Conservation (phyloP, 2,329 filamentous ascomycete species). For the Neoscytalidium dimidiatum region DNA sequence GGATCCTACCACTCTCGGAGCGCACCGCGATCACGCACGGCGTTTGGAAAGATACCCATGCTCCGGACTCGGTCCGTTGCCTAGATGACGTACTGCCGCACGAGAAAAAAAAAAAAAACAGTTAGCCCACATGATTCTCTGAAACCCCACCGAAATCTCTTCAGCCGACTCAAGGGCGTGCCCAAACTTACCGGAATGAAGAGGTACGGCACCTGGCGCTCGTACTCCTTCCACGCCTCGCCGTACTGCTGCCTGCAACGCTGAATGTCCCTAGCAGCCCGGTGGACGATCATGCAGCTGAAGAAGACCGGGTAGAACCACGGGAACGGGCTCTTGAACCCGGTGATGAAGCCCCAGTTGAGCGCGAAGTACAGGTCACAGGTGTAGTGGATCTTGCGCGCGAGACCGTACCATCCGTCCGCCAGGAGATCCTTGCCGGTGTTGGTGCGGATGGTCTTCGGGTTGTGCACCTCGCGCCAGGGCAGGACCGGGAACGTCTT, state of each 20-base stretch:
- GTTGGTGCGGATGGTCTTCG: conserved; percentile 72
- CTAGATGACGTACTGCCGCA: conserved; percentile 16
- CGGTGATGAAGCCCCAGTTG: conserved; percentile 78
- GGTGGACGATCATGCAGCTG: conserved; percentile 75
- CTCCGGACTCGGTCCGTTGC: not conserved
- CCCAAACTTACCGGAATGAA: conserved; percentile 70
- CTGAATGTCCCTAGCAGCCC: conserved; percentile 73
- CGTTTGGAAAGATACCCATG: not conserved
- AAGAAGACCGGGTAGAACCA: conserved; percentile 92
- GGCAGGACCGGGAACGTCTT: conserved; percentile 89
- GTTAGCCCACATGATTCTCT: not conserved
- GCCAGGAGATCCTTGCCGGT: conserved; percentile 76
- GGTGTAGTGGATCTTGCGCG: conserved; percentile 79
- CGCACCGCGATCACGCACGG: not conserved
- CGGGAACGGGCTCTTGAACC: conserved; percentile 78
- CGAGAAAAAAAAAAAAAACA: not conserved
- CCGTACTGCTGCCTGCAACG: conserved; percentile 78
- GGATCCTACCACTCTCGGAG: not conserved
- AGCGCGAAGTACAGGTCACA: conserved; percentile 78
- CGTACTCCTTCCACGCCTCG: conserved; percentile 79
- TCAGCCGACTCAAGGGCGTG: not conserved
- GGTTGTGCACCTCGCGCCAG: conserved; percentile 81
- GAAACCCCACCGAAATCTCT: not conserved
- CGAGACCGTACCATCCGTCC: conserved; percentile 83
- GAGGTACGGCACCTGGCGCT: conserved; percentile 76